A percentile compares a stretch with the other conserved stretches of the same genome.
Evolutionary conservation across 2,329 filamentous ascomycete species (phyloP).

Genomic region (Phaeosphaeria sp.): DNA sequence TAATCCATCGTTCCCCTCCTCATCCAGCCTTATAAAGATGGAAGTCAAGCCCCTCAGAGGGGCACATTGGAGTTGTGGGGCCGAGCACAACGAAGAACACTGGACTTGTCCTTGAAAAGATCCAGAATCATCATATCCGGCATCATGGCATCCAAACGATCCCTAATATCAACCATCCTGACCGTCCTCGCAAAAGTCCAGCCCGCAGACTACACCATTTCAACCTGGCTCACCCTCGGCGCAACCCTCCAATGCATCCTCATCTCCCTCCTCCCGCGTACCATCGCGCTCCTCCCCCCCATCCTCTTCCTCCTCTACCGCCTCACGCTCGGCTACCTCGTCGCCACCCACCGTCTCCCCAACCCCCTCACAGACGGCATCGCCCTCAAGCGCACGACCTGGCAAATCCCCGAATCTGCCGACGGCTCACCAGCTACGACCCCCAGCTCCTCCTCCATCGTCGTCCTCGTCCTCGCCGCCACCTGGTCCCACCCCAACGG

Average conservation of each 20-base stretch:
- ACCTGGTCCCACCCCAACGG: constrained; percentile 14
- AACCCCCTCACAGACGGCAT: constrained; percentile 8
- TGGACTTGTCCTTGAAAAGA: too few species aligned
- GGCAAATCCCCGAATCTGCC: constrained; percentile 8
- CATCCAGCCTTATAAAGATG: too few species aligned
- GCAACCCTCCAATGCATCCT: constrained; percentile 10
- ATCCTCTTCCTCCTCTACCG: constrained; percentile 9
- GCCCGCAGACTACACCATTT: constrained; percentile 12
- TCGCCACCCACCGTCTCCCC: neutral
- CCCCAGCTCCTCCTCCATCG: constrained; percentile 2
- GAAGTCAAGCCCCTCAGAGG: too few species aligned
- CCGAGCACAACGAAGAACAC: too few species aligned
- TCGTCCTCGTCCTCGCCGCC: constrained; percentile 15
- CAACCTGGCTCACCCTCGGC: constrained; percentile 17
- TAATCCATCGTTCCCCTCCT: too few species aligned
- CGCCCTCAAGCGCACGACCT: constrained; percentile 4
- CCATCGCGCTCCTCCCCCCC: constrained; percentile 12
- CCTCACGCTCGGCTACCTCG: constrained; percentile 9
- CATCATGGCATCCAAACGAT: too few species aligned
- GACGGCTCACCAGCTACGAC: neutral
- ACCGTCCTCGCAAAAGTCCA: neutral
- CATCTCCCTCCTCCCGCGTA: constrained; percentile 7
- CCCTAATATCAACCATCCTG: too few species aligned
- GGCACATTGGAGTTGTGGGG: too few species aligned
- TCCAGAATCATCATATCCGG: too few species aligned